Evolutionary conservation across 306 rosid species (phyloP), one percentile per base, ranked within the genome.

Genomic region (Lupinus albus): DNA sequence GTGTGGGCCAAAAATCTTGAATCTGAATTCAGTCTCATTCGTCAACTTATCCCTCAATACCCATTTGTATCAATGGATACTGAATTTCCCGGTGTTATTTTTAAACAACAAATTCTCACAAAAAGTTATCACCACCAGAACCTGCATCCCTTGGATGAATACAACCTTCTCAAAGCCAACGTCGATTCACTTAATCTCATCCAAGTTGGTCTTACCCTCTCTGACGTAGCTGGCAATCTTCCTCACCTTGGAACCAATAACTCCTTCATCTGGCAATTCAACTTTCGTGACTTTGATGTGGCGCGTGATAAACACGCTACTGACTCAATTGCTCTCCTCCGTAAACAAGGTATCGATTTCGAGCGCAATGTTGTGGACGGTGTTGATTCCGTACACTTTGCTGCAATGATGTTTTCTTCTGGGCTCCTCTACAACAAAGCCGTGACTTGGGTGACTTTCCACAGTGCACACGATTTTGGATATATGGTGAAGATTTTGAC

Each of bases 51-150:
- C 51, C 79, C 84, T 46, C 66, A 41, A 0, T 85, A 15, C 75
- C 85, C 86, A 17, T 74, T 59, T 39, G 73, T 89, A 38, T 87
- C 96, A 14, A 85, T 89, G 85, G 96, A 87, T 17, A 89, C 94
- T 0, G 96, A 90, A 5, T 87, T 90, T 16, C 94, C 96, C 4
- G 96, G 94, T 1, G 50, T n/a, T n/a, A n/a, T n/a, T n/a, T n/a
- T n/a, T n/a, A n/a, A n/a, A n/a, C n/a, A n/a, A n/a, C n/a, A n/a
- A n/a, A n/a, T n/a, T n/a, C n/a, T n/a, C n/a, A n/a, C n/a, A n/a
- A n/a, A n/a, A n/a, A n/a, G n/a, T 0, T 66, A 68, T 64, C 42
- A 66, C 73, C 11, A 39, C 63, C 76, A 45, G 3, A 67, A 11
- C 0, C 80, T 82, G 39, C 76, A 49, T 0, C 88, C 94, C 6